Evolutionary conservation across 768 basidiomycete species (phyloP).

Genomic region (Xerocomellus chrysenteron): DNA sequence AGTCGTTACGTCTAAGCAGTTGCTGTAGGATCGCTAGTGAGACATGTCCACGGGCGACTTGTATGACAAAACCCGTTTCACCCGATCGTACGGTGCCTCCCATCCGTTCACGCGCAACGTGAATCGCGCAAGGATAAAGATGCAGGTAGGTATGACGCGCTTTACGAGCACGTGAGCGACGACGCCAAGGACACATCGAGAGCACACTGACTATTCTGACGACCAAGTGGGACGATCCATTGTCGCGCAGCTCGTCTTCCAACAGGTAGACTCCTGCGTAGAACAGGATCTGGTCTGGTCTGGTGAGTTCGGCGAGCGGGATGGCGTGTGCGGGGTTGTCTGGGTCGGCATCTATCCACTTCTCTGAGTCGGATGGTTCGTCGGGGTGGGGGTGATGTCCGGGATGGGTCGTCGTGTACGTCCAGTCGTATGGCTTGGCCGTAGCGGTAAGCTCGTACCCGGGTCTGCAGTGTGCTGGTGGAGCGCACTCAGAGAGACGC

Average conservation of each 20-base stretch:
- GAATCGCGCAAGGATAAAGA: conserved; percentile 88
- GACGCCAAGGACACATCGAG: too few species aligned
- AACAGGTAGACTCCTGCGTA: conserved; percentile 94
- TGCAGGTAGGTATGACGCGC: conserved; percentile 96
- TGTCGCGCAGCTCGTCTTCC: conserved; percentile 97
- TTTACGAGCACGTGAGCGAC: conserved; percentile 32
- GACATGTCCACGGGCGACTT: neutral
- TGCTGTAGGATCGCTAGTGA: neutral
- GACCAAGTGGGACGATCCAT: conserved; percentile 82
- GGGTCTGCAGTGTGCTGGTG: conserved; percentile 68
- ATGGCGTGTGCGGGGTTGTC: conserved; percentile 62
- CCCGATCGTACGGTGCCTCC: conserved; percentile 83
- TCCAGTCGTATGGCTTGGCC: conserved; percentile 96
- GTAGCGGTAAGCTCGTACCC: conserved; percentile 61
- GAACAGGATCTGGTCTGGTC: conserved; percentile 95
- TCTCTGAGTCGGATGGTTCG: conserved; percentile 28
- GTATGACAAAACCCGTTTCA: conserved; percentile 63
- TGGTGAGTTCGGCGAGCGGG: conserved; percentile 79
- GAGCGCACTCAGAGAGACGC: conserved; percentile 26
- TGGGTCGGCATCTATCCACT: conserved; percentile 53
- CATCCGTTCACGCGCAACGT: conserved; percentile 96
- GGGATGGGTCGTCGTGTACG: conserved; percentile 86
- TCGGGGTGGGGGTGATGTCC: conserved; percentile 45
- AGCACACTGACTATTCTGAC: conserved; percentile 75
- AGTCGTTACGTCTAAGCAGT: too few species aligned